phyloP scores from a whole-genome alignment of 2,329 filamentous ascomycete species.

The Chaetomium globosum region DNA sequence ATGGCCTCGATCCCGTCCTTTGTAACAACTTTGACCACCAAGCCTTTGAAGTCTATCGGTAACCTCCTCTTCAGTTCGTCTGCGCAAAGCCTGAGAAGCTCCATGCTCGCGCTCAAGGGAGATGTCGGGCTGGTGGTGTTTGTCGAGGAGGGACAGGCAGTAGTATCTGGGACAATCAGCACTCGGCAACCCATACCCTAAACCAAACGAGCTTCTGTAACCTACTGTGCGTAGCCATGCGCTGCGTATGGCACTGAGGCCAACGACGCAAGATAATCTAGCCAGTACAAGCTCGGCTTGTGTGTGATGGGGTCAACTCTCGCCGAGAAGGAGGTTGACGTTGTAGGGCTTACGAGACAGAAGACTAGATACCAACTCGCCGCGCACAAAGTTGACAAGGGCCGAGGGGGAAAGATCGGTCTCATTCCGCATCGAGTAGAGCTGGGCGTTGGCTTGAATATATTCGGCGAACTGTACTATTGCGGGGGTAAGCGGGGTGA shows the following conservation, averaged over 20 bases:
- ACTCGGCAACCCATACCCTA: not conserved
- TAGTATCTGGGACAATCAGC: constrained; percentile 70
- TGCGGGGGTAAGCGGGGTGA: constrained; percentile 19
- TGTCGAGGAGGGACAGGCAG: constrained; percentile 95
- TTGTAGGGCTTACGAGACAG: constrained; percentile 93
- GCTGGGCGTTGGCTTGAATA: constrained; percentile 96
- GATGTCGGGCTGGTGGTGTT: constrained; percentile 97
- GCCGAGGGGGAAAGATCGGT: constrained; percentile 87
- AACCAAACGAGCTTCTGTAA: not conserved
- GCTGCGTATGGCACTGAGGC: constrained; percentile 92
- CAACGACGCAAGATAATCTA: constrained; percentile 90
- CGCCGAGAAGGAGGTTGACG: constrained; percentile 93
- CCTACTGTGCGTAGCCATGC: constrained; percentile 95
- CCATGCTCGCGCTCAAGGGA: constrained; percentile 83
- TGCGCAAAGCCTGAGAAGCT: constrained; percentile 90
- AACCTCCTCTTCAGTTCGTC: constrained; percentile 96
- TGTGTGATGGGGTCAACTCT: constrained; percentile 88
- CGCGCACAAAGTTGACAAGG: constrained; percentile 89
- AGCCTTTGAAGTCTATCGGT: constrained; percentile 98
- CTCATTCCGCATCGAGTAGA: constrained; percentile 98
- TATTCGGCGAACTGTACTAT: constrained; percentile 98
- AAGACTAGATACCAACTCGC: constrained; percentile 87
- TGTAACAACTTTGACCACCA: constrained; percentile 90
- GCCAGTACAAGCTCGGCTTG: constrained; percentile 92
- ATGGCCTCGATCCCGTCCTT: constrained; percentile 89